Base-by-base conservation (phyloP, 192 early-diverging fungal species). In the Podila horticola region DNA sequence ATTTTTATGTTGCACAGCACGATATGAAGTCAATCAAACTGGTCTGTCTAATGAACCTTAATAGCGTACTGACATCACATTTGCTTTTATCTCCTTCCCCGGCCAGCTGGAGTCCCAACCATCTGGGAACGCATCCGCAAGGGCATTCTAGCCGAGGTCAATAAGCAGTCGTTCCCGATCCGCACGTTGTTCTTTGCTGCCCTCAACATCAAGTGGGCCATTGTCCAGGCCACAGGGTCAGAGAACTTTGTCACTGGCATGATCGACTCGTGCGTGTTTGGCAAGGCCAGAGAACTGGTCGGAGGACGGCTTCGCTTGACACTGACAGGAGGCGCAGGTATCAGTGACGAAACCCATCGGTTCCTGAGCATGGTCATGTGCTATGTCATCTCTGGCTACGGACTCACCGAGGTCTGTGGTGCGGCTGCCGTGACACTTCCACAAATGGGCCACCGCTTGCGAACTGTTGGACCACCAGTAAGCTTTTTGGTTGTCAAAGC, bases 51-150 rank as follows among this genome's bases (percentile, higher is more conserved):
- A 29, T 38, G 30, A 71, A 34, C 48, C 9, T 62, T 33, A 41
- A 33, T 28, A 24, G 15, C 26, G 19, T 51, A 20, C 33, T 49
- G 1, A 24, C 51, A 58, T 26, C 45, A 26, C 22, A 38, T 30
- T 26, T 64, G 13, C 48, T 10, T 11, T 3, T 4, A 28, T 38
- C 2, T 29, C 26, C 33, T 64, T 24, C 50, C 28, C 41, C 6
- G 31, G 33, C 38, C 50, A 79, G 84, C 85, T 36, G 94, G 93
- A 49, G 94, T 94, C 3, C 94, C 94, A 8, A 88, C 89, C 26
- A 91, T 94, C 48, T 94, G 92, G 93, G 93, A 94, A 66, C 86
- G 85, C 20, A 95, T 95, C 73, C 88, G 92, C 50, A 94, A 95
- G 79, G 88, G 86, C 2, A 88, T 94, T 29, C 33, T 89, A 17